These are phyloP conservation scores for Lepiota brunneoincarnata DNA, from an alignment of 768 basidiomycete species.

Conservation along the genomic window DNA sequence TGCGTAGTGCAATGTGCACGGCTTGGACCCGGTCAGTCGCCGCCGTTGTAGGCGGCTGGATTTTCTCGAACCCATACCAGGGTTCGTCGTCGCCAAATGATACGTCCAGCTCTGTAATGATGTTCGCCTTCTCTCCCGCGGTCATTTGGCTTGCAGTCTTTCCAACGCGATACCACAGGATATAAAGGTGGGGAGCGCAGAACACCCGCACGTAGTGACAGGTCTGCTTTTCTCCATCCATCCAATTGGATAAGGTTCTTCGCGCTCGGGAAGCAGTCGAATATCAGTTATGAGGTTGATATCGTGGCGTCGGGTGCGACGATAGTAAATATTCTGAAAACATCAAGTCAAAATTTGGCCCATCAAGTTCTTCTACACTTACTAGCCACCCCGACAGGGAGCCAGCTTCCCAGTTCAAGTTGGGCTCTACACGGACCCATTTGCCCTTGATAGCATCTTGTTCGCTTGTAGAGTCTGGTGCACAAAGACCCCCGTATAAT, in stretches of 20 bases:
- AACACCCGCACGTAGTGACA: slow-evolving; percentile 66
- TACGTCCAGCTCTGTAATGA: slow-evolving; percentile 92
- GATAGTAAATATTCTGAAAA: slow-evolving; percentile 67
- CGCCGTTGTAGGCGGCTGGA: slow-evolving; percentile 57
- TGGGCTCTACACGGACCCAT: slow-evolving; percentile 86
- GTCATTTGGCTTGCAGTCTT: slow-evolving; percentile 64
- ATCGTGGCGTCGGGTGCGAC: slow-evolving; percentile 81
- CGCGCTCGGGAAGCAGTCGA: slow-evolving; percentile 54
- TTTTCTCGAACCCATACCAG: slow-evolving; percentile 83
- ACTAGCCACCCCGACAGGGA: slow-evolving; percentile 58
- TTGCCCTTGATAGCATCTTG: slow-evolving; percentile 75
- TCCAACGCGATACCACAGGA: slow-evolving; percentile 77
- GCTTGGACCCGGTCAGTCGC: slow-evolving; percentile 41
- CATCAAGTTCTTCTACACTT: slow-evolving; percentile 18
- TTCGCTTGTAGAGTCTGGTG: slow-evolving; percentile 65
- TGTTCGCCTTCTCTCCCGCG: slow-evolving; percentile 49
- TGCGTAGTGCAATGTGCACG: slow-evolving; percentile 66
- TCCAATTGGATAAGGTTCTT: slow-evolving; percentile 45
- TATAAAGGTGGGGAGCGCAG: slow-evolving; percentile 52
- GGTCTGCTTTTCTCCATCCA: slow-evolving; percentile 62
- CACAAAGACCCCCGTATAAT: slow-evolving; percentile 57
- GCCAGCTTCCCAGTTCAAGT: slow-evolving; percentile 69
- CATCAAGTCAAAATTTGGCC: background rate
- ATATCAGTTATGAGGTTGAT: slow-evolving; percentile 78
- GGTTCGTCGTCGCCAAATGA: slow-evolving; percentile 81